Evolutionary conservation across 2,329 filamentous ascomycete genomes (phyloP).

Genomic region (Aspergillus sp.): DNA sequence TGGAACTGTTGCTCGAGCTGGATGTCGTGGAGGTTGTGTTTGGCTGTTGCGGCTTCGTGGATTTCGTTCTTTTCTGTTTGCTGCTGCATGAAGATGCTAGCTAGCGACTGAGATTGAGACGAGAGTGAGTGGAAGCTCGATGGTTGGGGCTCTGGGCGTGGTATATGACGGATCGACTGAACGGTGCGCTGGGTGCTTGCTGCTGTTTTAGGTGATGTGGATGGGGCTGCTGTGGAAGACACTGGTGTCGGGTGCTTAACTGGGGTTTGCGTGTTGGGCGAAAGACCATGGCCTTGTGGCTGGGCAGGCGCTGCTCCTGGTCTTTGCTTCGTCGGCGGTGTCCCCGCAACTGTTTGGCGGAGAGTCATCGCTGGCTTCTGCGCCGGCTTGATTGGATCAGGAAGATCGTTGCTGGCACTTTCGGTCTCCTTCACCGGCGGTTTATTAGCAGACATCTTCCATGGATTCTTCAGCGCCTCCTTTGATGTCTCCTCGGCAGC

Average conservation of each 20-base stretch:
- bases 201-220: slow-evolving; percentile 12
- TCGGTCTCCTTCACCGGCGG: slow-evolving; percentile 8
- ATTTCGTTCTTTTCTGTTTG: slow-evolving; percentile 73
- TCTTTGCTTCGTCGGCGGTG: slow-evolving; percentile 19
- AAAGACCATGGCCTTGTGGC: slow-evolving; percentile 35
- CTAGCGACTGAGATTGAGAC: slow-evolving; percentile 62
- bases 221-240: slow-evolving; percentile 34
- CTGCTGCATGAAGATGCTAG: slow-evolving; percentile 83
- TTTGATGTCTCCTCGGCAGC: slow-evolving; percentile 26
- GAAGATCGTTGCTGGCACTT: slow-evolving; percentile 19
- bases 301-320: slow-evolving; percentile 32
- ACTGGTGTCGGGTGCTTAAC: slow-evolving; percentile 12
- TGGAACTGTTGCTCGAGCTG: slow-evolving; percentile 96
- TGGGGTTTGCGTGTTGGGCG: slow-evolving; percentile 9
- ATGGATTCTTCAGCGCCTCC: slow-evolving; percentile 43
- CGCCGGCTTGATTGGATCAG: slow-evolving; percentile 17
- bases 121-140: slow-evolving; percentile 42
- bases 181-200: slow-evolving; percentile 21
- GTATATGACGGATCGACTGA: slow-evolving; percentile 43
- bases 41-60: slow-evolving; percentile 68
- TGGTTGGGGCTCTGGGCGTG: slow-evolving; percentile 20
- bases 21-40: slow-evolving; percentile 84
- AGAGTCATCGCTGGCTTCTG: slow-evolving; percentile 47
- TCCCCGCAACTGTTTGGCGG: slow-evolving; percentile 50
- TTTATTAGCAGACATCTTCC: slow-evolving; percentile 46